Percentiles rank a stretch among this genome's conserved stretches.
Evolutionary conservation across 371 early-diverging fungal species (phyloP).

Genomic region (Catenaria anguillulae): DNA sequence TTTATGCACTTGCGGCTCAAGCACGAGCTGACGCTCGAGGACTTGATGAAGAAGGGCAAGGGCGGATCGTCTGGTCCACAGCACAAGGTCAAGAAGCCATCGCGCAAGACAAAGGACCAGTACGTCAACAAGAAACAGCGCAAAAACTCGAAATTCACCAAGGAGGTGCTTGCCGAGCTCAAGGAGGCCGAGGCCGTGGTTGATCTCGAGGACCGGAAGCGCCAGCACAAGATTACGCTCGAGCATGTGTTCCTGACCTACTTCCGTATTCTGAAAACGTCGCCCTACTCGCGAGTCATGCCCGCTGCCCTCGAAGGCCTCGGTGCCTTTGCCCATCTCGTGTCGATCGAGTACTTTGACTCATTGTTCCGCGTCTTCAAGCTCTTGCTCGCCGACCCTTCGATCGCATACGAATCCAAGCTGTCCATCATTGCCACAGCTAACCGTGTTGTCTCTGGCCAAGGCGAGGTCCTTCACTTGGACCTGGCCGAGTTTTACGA

Average conservation of each 20-base stretch:
- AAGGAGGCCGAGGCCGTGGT: slow-evolving; percentile 7
- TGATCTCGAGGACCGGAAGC: slow-evolving; percentile 1
- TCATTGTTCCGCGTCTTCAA: slow-evolving; percentile 5
- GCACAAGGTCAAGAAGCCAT: slow-evolving; percentile 1
- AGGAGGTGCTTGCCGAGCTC: not conserved
- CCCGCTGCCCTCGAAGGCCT: slow-evolving; percentile 5
- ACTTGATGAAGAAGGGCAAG: slow-evolving; percentile 1
- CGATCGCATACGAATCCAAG: not conserved
- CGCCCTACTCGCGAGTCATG: not conserved
- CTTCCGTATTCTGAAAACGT: slow-evolving; percentile 4
- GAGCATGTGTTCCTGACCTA: slow-evolving; percentile 7
- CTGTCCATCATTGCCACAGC: slow-evolving; percentile 1
- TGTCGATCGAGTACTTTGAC: slow-evolving; percentile 7
- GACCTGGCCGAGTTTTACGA: slow-evolving; percentile 2
- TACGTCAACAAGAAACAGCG: slow-evolving; percentile 7
- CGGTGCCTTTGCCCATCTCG: not conserved
- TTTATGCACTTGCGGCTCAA: slow-evolving; percentile 4
- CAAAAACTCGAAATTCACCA: not conserved
- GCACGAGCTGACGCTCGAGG: slow-evolving; percentile 8
- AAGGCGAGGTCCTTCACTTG: not conserved
- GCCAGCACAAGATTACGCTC: slow-evolving; percentile 4
- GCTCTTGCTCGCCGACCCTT: not conserved
- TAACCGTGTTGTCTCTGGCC: not conserved
- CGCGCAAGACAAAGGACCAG: not conserved
- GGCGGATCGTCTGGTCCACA: not conserved